phyloP scores from a whole-genome alignment of 768 basidiomycete species.

The Infundibulicybe gibba region DNA sequence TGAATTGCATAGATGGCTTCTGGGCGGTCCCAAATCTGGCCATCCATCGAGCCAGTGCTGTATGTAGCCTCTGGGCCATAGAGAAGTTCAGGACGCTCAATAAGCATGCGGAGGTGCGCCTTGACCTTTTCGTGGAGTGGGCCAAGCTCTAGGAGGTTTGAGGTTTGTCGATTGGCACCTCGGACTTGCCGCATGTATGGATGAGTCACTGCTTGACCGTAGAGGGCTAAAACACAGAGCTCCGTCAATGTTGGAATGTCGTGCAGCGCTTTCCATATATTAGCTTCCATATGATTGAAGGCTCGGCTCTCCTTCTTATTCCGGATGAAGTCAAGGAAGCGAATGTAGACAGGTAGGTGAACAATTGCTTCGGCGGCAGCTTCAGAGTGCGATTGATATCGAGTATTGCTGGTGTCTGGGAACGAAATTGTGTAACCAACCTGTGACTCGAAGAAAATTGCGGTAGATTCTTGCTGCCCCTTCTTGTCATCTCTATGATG shows the following conservation, averaged over 20 bases:
- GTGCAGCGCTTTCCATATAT: constrained; percentile 20
- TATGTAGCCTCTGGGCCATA: too few species aligned
- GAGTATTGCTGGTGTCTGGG: constrained; percentile 30
- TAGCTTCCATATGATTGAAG: constrained; percentile 19
- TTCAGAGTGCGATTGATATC: constrained; percentile 23
- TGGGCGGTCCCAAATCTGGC: too few species aligned
- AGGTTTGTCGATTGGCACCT: constrained; percentile 1
- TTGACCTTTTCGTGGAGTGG: not conserved
- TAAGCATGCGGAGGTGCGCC: too few species aligned
- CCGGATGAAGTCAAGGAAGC: constrained; percentile 18
- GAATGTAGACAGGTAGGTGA: constrained; percentile 12
- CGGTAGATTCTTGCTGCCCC: constrained; percentile 23
- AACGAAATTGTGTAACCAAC: constrained; percentile 11
- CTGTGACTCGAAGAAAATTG: constrained; percentile 13
- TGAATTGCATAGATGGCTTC: too few species aligned
- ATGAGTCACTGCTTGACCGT: constrained; percentile 18
- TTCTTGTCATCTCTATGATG: constrained; percentile 32
- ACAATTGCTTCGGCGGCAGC: constrained; percentile 21
- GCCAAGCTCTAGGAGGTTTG: constrained; percentile 22
- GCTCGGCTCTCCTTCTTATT: constrained; percentile 20
- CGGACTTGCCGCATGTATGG: constrained; percentile 24
- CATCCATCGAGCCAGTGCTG: too few species aligned
- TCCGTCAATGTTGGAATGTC: constrained; percentile 22
- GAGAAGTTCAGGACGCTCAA: too few species aligned
- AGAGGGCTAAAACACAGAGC: constrained; percentile 19